phyloP scores from a whole-genome alignment of 2,329 filamentous ascomycete genomes.

The Talaromyces funiculosus region DNA sequence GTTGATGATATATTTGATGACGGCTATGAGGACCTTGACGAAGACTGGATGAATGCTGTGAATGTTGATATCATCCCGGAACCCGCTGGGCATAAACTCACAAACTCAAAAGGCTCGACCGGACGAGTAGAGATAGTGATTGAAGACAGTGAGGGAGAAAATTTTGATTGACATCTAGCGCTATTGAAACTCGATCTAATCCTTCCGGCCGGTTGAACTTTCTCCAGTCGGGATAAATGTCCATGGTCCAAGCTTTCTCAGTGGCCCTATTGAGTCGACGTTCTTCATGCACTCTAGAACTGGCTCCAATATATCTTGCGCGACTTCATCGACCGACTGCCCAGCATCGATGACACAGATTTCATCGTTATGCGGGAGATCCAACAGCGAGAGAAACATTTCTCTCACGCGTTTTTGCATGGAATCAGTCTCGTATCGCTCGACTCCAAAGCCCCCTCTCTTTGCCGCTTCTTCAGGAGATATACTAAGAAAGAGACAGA shows the following conservation, averaged over 20 bases:
- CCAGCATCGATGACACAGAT: slow-evolving; percentile 54
- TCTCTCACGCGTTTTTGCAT: slow-evolving; percentile 76
- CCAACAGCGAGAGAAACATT: slow-evolving; percentile 58
- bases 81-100: slow-evolving; percentile 15
- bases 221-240: slow-evolving; percentile 19
- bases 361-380: slow-evolving; percentile 45
- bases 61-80: slow-evolving; percentile 26
- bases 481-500: slow-evolving; percentile 82
- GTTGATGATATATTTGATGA: slow-evolving; percentile 3
- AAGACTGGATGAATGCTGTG: slow-evolving; percentile 30
- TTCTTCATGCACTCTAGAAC: slow-evolving; percentile 27
- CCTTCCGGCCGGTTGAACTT: not conserved
- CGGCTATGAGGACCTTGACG: slow-evolving; percentile 21
- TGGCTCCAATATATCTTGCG: slow-evolving; percentile 31
- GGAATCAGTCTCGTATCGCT: slow-evolving; percentile 78
- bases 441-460: slow-evolving; percentile 80
- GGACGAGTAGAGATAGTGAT: slow-evolving; percentile 41
- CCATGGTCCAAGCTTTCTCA: slow-evolving; percentile 31
- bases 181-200: not conserved
- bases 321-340: slow-evolving; percentile 47
- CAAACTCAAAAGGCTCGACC: slow-evolving; percentile 12
- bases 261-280: slow-evolving; percentile 29
- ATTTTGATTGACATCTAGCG: slow-evolving; percentile 4
- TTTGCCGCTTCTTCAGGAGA: slow-evolving; percentile 64
- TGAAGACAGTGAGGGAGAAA: slow-evolving; percentile 19